Conservation (phyloP, 1,284 basidiomycete genomes). For the Cutaneotrichosporon sp. region DNA sequence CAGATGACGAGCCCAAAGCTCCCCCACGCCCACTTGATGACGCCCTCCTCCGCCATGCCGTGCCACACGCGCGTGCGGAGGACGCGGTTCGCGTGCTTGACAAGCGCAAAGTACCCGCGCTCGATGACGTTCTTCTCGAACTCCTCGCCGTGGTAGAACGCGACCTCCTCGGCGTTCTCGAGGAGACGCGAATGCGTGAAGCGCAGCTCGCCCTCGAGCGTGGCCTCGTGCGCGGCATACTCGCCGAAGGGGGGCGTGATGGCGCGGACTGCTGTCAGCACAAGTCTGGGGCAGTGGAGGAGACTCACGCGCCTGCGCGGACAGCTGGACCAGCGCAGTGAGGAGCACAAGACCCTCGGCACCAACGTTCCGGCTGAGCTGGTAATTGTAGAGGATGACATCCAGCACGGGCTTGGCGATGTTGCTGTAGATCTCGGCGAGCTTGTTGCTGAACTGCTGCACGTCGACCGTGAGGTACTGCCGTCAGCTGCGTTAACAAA, state of each 20-base stretch:
- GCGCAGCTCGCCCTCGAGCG: constrained; percentile 83
- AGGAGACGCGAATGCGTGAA: constrained; percentile 90
- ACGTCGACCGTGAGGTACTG: constrained; percentile 85
- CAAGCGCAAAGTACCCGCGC: constrained; percentile 81
- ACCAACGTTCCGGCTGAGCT: constrained; percentile 89
- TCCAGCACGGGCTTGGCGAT: constrained; percentile 91
- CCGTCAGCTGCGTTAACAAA: constrained; percentile 11
- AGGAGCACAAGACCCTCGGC: constrained; percentile 88
- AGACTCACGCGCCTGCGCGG: constrained; percentile 56
- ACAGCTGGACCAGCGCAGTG: constrained; percentile 79
- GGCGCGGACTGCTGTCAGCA: constrained; percentile 65
- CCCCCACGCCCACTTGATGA: constrained; percentile 98
- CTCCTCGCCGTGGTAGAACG: constrained; percentile 86
- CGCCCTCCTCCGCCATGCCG: constrained; percentile 88
- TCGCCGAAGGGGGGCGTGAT: constrained; percentile 92
- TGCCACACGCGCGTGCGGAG: constrained; percentile 84
- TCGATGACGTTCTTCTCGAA: constrained; percentile 93
- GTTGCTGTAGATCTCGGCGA: constrained; percentile 93
- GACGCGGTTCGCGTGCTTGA: constrained; percentile 86
- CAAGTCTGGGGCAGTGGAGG: too few relatives aligned
- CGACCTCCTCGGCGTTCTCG: constrained; percentile 92
- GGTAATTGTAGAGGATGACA: constrained; percentile 89
- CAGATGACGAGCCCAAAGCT: constrained; percentile 90
- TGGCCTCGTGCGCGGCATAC: constrained; percentile 75
- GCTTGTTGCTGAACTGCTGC: constrained; percentile 84